A percentile compares a stretch with the other conserved stretches of the same genome.
phyloP scores from a whole-genome alignment of 2,329 filamentous ascomycete genomes.

The Orbilia ellipsospora region DNA sequence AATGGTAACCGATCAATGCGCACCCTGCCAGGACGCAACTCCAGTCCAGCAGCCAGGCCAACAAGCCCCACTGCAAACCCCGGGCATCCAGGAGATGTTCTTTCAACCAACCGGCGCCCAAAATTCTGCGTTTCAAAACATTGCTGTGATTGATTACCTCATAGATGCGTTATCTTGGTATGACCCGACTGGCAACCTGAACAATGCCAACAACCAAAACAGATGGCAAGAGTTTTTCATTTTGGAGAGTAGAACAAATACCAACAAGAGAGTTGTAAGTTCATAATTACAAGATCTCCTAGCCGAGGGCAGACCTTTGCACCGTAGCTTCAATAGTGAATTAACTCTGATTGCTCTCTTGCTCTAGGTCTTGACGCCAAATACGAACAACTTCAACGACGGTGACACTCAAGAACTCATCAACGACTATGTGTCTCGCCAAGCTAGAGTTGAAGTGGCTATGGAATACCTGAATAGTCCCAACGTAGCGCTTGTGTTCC shows the following conservation, averaged over 20 bases:
- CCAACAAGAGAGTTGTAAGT: constrained; percentile 12
- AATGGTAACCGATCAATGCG: background rate
- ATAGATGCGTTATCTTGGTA: constrained; percentile 17
- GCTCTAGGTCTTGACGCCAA: no score
- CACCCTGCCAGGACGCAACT: constrained; percentile 5
- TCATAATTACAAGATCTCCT: background rate
- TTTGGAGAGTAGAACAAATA: constrained; percentile 19
- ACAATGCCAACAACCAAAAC: background rate
- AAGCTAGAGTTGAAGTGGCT: no score
- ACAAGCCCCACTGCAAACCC: background rate
- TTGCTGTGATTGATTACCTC: constrained; percentile 4
- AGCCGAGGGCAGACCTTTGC: no score
- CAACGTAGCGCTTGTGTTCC: no score
- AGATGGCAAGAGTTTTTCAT: constrained; percentile 25
- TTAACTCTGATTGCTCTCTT: no score
- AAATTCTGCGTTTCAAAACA: background rate
- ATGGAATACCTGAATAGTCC: no score
- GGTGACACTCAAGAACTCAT: no score
- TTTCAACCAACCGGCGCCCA: constrained; percentile 9
- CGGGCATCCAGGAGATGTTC: constrained; percentile 12
- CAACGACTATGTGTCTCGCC: no score
- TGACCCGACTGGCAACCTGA: background rate
- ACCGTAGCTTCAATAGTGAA: no score
- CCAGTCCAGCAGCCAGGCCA: background rate
- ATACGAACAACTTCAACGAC: no score